These are phyloP conservation scores for Huiozyma naganishii DNA, from an alignment of 805 yeast genomes.

Conservation along the genomic window DNA sequence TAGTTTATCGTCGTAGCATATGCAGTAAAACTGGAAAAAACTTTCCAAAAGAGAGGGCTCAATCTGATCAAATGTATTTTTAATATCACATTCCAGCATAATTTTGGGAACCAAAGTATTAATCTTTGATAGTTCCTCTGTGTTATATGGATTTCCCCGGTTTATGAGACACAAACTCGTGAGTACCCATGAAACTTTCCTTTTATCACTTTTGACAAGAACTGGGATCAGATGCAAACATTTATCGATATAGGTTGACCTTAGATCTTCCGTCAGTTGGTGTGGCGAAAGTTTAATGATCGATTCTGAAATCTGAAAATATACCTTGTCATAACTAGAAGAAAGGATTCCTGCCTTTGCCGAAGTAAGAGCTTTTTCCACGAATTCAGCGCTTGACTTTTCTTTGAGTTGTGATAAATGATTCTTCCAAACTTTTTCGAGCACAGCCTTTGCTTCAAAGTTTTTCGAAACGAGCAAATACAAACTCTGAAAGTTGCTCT, in stretches of 20 bases:
- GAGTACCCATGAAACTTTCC: slow-evolving; percentile 25
- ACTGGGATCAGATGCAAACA: background rate
- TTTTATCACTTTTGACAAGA: background rate
- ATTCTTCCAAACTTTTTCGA: slow-evolving; percentile 31
- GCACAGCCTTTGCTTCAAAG: slow-evolving; percentile 14
- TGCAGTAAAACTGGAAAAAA: slow-evolving; percentile 23
- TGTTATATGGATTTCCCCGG: background rate
- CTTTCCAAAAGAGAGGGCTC: slow-evolving; percentile 13
- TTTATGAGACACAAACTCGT: slow-evolving; percentile 19
- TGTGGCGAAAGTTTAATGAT: slow-evolving; percentile 5
- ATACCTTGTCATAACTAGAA: slow-evolving; percentile 1
- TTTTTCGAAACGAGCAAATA: slow-evolving; percentile 4
- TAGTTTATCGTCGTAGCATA: slow-evolving; percentile 8
- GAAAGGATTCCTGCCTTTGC: background rate
- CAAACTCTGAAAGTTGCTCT: slow-evolving; percentile 29
- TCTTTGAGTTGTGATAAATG: slow-evolving; percentile 33
- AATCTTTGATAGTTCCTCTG: background rate
- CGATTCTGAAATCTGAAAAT: slow-evolving; percentile 9
- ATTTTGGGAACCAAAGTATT: slow-evolving; percentile 1
- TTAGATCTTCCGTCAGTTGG: background rate
- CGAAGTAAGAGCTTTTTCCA: slow-evolving; percentile 1
- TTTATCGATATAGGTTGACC: background rate
- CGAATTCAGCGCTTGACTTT: slow-evolving; percentile 10
- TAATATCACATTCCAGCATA: background rate
- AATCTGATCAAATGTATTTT: background rate